Evolutionary conservation across 495 filamentous ascomycete species (phyloP).

Genomic region (Physcia stellaris): DNA sequence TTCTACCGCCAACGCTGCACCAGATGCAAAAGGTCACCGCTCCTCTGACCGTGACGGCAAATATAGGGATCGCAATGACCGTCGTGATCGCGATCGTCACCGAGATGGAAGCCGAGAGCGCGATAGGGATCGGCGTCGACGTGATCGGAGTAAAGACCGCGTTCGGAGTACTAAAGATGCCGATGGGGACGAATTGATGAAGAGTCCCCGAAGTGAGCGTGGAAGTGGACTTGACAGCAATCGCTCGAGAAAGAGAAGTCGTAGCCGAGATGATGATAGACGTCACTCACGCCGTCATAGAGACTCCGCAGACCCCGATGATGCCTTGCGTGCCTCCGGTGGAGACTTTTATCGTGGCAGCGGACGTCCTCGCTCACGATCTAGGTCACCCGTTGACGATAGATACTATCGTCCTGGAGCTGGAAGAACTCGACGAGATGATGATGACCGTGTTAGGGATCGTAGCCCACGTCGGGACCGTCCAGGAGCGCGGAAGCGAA

Average conservation of each 20-base stretch:
- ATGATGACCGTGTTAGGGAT: constrained; percentile 32
- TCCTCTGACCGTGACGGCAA: constrained; percentile 44
- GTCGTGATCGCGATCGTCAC: constrained; percentile 40
- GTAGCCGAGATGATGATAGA: constrained; percentile 67
- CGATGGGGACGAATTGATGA: constrained; percentile 54
- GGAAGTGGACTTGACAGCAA: constrained; percentile 71
- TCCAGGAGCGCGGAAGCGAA: constrained; percentile 39
- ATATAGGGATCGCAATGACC: constrained; percentile 41
- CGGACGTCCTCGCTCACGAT: constrained; percentile 55
- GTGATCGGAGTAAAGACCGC: constrained; percentile 53
- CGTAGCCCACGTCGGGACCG: constrained; percentile 38
- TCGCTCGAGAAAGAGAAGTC: constrained; percentile 71
- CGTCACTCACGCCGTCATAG: constrained; percentile 71
- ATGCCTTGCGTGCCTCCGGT: constrained; percentile 46
- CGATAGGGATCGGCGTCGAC: constrained; percentile 46
- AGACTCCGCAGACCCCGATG: constrained; percentile 47
- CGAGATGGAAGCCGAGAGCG: constrained; percentile 33
- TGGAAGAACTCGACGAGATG: constrained; percentile 36
- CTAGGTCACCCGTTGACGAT: constrained; percentile 58
- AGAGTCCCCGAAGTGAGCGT: constrained; percentile 62
- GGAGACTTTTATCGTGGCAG: constrained; percentile 65
- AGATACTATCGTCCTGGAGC: constrained; percentile 68
- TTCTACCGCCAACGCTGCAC: constrained; percentile 56
- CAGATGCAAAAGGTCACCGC: constrained; percentile 38
- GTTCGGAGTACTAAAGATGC: constrained; percentile 42